Evolutionary conservation across 164 flowering plant species (phyloP).

Genomic region (Berberis thunbergii): DNA sequence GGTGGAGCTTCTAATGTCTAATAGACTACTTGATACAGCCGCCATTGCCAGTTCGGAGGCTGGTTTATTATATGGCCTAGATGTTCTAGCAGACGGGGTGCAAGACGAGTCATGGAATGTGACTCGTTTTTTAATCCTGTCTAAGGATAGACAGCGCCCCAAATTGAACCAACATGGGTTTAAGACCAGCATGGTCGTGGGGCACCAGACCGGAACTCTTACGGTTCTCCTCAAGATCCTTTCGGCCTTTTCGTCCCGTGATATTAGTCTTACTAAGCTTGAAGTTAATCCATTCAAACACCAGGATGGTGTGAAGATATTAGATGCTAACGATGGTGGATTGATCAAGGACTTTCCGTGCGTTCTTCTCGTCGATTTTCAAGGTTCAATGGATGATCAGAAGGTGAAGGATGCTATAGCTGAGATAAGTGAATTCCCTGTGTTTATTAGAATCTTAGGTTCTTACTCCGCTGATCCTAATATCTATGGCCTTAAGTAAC

Average conservation of each 20-base stretch:
- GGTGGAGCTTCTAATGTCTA: constrained; percentile 18
- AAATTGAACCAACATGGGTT: not conserved
- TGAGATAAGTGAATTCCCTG: constrained; percentile 16
- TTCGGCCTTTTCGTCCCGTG: constrained; percentile 18
- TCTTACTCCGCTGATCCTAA: constrained; percentile 17
- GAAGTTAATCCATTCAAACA: constrained; percentile 8
- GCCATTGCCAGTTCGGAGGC: constrained; percentile 27
- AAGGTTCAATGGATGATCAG: constrained; percentile 19
- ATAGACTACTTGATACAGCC: constrained; percentile 19
- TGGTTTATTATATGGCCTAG: constrained; percentile 17
- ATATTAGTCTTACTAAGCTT: constrained; percentile 21
- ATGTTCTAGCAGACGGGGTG: constrained; percentile 21
- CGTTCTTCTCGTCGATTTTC: constrained; percentile 21
- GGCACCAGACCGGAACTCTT: constrained; percentile 10
- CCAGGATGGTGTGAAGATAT: constrained; percentile 9
- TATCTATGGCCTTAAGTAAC: constrained; percentile 17
- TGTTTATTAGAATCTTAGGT: constrained; percentile 17
- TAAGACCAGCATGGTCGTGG: constrained; percentile 23
- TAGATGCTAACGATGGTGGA: constrained; percentile 13
- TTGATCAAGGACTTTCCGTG: constrained; percentile 11
- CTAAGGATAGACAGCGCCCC: not conserved
- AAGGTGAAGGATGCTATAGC: constrained; percentile 18
- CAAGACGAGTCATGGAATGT: constrained; percentile 32
- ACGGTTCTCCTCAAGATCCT: constrained; percentile 13
- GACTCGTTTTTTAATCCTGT: constrained; percentile 22